Base-by-base conservation (phyloP, 2,329 filamentous ascomycete genomes). In the Cladophialophora carrionii region DNA sequence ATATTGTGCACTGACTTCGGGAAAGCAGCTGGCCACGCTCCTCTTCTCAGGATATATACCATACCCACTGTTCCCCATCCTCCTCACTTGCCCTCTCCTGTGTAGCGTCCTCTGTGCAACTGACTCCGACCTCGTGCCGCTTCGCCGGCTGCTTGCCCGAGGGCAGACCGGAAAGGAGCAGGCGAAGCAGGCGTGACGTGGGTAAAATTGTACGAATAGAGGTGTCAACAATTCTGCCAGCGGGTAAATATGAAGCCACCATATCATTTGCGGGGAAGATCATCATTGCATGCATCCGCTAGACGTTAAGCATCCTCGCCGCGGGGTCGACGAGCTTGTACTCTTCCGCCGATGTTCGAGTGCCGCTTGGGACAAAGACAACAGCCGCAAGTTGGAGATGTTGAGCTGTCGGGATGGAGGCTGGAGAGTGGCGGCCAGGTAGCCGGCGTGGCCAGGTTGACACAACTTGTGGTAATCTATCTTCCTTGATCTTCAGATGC, bases 201-300 rank as follows among this genome's bases (percentile, higher is more conserved):
- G 22, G 43, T 32, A 12, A 43, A 29, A 34, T 43, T 43, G 55
- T 48, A 12, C 43, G 34, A n/a, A 29, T 43, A 26, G 37, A 9
- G 17, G n/a, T 29, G 37, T 57, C 17, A 17, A 51, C 24, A 51
- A 26, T 22, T 22, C 20, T 22, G 22, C 20, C 10, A 12, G n/a
- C 48, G 48, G 48, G 48, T 51, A 22, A 51, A 51, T 51, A 2
- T 29, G 24, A 51, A 20, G 9, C 20, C 48, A 29, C 48, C 48
- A 51, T 51, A 20, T 51, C 48, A 9, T 17, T 51, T 48, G 55
- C 43, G 55, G 55, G 41, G 55, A 57, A n/a, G 55, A 57, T 57
- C 55, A 34, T 24, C 22, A 24, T 43, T 46, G 24, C 55, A 29
- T 43, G 37, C 55, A 57, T 57, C 32, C 29, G n/a, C 26, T 20